These are phyloP conservation scores for Tulasnella sp. DNA, from an alignment of 768 basidiomycete species.

Conservation along the genomic window DNA sequence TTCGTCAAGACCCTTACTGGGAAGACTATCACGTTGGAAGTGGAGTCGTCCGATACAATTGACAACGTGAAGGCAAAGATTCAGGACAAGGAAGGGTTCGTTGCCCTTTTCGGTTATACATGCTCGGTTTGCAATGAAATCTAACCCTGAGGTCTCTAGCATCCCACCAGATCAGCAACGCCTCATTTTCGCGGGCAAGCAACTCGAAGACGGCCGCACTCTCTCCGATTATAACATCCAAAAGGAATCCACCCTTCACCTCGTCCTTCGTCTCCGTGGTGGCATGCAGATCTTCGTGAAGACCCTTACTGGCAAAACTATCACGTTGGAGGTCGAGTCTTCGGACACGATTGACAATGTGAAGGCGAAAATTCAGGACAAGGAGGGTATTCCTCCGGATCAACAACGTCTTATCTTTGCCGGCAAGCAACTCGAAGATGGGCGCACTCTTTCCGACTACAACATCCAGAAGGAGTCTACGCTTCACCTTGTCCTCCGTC, in stretches of 20 bases:
- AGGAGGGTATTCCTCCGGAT: conserved; percentile 37
- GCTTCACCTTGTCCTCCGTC: conserved; percentile 32
- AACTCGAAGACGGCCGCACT: conserved; percentile 90
- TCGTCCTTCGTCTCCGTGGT: conserved; percentile 45
- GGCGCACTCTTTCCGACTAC: conserved; percentile 37
- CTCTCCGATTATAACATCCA: conserved; percentile 52
- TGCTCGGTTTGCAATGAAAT: not conserved
- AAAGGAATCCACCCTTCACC: conserved; percentile 41
- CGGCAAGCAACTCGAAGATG: conserved; percentile 47
- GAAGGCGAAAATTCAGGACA: conserved; percentile 35
- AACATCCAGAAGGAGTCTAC: conserved; percentile 33
- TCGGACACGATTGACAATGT: conserved; percentile 46
- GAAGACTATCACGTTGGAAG: conserved; percentile 51
- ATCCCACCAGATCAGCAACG: conserved; percentile 43
- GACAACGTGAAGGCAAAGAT: conserved; percentile 39
- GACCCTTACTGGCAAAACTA: conserved; percentile 36
- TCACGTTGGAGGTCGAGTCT: conserved; percentile 52
- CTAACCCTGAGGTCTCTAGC: not conserved
- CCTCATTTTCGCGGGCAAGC: conserved; percentile 81
- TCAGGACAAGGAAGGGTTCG: conserved; percentile 32
- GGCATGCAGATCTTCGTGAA: conserved; percentile 61
- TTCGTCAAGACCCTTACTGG: conserved; percentile 39
- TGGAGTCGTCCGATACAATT: conserved; percentile 47
- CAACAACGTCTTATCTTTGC: conserved; percentile 49
- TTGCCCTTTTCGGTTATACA: not conserved